phyloP scores from a whole-genome alignment of 2,329 filamentous ascomycete genomes.

The Xylaria sp. region DNA sequence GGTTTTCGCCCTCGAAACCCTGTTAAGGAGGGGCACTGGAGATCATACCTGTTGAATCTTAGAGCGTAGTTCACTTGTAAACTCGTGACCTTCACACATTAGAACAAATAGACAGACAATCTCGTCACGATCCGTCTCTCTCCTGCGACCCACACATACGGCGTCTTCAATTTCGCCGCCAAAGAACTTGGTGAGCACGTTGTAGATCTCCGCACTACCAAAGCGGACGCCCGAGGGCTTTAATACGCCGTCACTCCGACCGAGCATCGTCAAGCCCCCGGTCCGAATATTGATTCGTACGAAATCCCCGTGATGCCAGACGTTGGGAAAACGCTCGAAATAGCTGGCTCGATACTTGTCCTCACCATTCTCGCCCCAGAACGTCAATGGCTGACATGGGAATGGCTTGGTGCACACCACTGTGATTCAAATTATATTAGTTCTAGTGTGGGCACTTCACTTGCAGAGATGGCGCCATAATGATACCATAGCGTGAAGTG shows the following conservation, averaged over 20 bases:
- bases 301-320: constrained; percentile 98
- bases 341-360: constrained; percentile 86
- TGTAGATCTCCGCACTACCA: constrained; percentile 95
- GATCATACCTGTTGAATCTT: constrained; percentile 65
- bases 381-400: constrained; percentile 88
- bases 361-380: constrained; percentile 79
- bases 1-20: not conserved
- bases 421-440: constrained; percentile 6
- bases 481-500: not conserved
- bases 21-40: not conserved
- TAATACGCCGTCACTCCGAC: constrained; percentile 89
- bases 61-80: constrained; percentile 68
- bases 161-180: constrained; percentile 82
- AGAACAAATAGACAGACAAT: constrained; percentile 90
- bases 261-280: constrained; percentile 87
- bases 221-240: constrained; percentile 94
- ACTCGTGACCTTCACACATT: constrained; percentile 68
- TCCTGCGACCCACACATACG: constrained; percentile 83
- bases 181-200: constrained; percentile 88
- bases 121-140: constrained; percentile 79
- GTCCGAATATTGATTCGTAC: constrained; percentile 74
- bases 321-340: constrained; percentile 81
- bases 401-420: constrained; percentile 87
- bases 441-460: not conserved
- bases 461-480: not conserved